phyloP scores from a whole-genome alignment of 2,329 filamentous ascomycete genomes.

The Aspergillus hortae region DNA sequence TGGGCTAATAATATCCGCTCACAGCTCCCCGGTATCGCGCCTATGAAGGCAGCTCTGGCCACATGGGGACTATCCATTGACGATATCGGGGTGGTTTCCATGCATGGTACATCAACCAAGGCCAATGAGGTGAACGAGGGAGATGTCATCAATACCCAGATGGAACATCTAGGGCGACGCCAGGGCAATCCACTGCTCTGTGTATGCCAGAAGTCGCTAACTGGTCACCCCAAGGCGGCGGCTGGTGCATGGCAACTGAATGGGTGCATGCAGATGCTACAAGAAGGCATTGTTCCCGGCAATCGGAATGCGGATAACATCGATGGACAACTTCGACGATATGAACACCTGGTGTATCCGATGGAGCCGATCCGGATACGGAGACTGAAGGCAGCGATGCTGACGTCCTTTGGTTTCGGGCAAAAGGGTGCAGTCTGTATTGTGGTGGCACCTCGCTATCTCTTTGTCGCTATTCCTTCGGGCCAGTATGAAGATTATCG shows the following conservation, averaged over 20 bases:
- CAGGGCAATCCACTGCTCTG: slow-evolving; percentile 87
- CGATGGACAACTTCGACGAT: slow-evolving; percentile 48
- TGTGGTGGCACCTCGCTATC: slow-evolving; percentile 33
- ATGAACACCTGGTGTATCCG: slow-evolving; percentile 34
- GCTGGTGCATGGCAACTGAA: slow-evolving; percentile 99
- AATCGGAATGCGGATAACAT: slow-evolving; percentile 97
- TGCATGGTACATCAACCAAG: slow-evolving; percentile 96
- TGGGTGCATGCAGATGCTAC: slow-evolving; percentile 88
- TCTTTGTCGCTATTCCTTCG: slow-evolving; percentile 28
- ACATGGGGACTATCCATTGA: slow-evolving; percentile 97
- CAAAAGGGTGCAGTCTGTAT: slow-evolving; percentile 43
- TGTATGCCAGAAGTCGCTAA: slow-evolving; percentile 98
- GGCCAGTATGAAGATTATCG: slow-evolving; percentile 13
- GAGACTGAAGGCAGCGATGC: slow-evolving; percentile 33
- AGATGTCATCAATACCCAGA: slow-evolving; percentile 88
- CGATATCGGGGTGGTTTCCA: slow-evolving; percentile 86
- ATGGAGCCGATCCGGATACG: slow-evolving; percentile 17
- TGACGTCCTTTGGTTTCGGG: slow-evolving; percentile 46
- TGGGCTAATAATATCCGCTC: slow-evolving; percentile 98
- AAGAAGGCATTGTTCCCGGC: slow-evolving; percentile 84
- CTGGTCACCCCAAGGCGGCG: slow-evolving; percentile 95
- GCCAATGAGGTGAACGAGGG: slow-evolving; percentile 99
- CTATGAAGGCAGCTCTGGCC: slow-evolving; percentile 85
- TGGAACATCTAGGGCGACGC: slow-evolving; percentile 83
- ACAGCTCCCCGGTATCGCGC: slow-evolving; percentile 81